phyloP scores from a whole-genome alignment of 345 rosid species.

The Eucalyptus viminalis region DNA sequence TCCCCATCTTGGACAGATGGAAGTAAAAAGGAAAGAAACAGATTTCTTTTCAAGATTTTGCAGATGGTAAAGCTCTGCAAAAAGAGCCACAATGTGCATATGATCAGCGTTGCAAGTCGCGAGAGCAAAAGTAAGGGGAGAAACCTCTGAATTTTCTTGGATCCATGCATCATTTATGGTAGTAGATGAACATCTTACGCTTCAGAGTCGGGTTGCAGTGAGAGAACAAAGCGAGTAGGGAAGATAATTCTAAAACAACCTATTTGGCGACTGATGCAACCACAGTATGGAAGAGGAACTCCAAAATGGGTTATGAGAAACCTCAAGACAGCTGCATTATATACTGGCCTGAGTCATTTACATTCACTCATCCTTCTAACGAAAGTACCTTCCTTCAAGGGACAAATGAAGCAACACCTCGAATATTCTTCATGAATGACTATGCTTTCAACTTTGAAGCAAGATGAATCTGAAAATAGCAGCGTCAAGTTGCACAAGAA shows the following conservation, averaged over 20 bases:
- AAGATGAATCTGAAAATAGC: neutral
- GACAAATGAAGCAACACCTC: neutral
- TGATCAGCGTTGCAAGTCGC: neutral
- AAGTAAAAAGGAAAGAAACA: neutral
- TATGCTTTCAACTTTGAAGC: neutral
- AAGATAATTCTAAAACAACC: slow-evolving; percentile 75
- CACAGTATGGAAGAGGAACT: neutral
- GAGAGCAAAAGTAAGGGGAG: neutral
- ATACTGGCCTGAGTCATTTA: neutral
- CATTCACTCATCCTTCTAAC: neutral
- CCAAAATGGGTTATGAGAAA: neutral
- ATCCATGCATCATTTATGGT: slow-evolving; percentile 52
- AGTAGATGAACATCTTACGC: slow-evolving; percentile 66
- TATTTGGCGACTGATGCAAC: neutral
- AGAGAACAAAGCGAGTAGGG: slow-evolving; percentile 75
- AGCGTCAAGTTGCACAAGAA: neutral
- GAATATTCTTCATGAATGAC: neutral
- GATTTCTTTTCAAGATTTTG: neutral
- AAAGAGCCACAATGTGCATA: neutral
- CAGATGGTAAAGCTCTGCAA: neutral
- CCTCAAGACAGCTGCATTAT: neutral
- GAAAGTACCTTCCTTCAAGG: neutral
- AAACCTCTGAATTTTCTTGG: slow-evolving; percentile 29
- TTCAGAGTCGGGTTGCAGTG: slow-evolving; percentile 82
- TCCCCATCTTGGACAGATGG: neutral